Percentiles rank a stretch among this genome's conserved stretches.
phyloP scores from a whole-genome alignment of 768 basidiomycete species.

The Hemileccinum impolitum region DNA sequence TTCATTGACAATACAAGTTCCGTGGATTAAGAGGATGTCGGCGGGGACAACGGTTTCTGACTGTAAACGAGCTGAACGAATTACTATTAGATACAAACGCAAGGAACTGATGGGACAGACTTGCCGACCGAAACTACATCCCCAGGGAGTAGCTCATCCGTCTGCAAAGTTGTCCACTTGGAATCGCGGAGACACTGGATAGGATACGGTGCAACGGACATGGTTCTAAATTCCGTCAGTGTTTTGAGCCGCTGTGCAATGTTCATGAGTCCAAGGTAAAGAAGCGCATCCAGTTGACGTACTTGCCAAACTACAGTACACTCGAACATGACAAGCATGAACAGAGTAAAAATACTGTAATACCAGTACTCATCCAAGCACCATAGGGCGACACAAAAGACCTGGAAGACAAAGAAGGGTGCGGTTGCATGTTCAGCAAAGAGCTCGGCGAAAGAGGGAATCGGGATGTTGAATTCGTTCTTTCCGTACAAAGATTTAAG shows the following conservation, averaged over 20 bases:
- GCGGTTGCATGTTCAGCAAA: constrained; percentile 96
- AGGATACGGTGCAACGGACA: constrained; percentile 89
- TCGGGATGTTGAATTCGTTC: constrained; percentile 96
- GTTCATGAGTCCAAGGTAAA: not conserved
- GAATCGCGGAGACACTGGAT: constrained; percentile 78
- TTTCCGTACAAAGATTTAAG: constrained; percentile 74
- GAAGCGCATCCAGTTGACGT: constrained; percentile 19
- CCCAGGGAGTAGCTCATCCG: constrained; percentile 86
- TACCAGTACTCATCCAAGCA: constrained; percentile 99
- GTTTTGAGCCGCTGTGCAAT: constrained; percentile 78
- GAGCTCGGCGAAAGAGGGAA: constrained; percentile 89
- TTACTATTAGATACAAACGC: not conserved
- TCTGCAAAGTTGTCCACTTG: constrained; percentile 78
- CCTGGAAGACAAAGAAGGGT: constrained; percentile 98
- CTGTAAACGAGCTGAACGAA: constrained; percentile 52
- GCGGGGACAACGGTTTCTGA: constrained; percentile 89
- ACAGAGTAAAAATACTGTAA: constrained; percentile 94
- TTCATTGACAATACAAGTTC: constrained; percentile 96
- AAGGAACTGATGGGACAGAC: constrained; percentile 29
- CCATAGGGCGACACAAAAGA: constrained; percentile 98
- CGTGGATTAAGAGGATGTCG: constrained; percentile 88
- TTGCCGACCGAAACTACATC: constrained; percentile 81
- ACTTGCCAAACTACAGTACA: constrained; percentile 99
- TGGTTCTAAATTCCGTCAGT: constrained; percentile 92
- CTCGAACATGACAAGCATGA: constrained; percentile 98